phyloP scores from a whole-genome alignment of 306 rosid genomes.

The Gastrolobium villosum region DNA sequence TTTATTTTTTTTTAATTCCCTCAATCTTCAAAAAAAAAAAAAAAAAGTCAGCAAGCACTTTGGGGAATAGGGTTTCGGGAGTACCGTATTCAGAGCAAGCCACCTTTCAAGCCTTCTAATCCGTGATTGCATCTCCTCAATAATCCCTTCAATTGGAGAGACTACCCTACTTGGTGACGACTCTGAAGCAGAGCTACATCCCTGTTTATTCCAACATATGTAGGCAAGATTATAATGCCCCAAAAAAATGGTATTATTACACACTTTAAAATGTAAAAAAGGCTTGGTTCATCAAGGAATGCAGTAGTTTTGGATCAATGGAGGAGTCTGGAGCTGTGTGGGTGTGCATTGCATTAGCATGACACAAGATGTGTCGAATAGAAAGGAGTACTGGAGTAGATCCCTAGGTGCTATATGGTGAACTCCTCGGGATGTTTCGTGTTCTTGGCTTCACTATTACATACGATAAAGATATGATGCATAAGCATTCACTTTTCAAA shows the following conservation, averaged over 20 bases:
- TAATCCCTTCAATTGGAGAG: slow-evolving; percentile 74
- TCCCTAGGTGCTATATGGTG: not conserved
- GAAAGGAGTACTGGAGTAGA: slow-evolving; percentile 2
- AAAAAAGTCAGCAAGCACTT: slow-evolving; percentile 10
- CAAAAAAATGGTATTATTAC: not conserved
- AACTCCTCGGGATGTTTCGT: not conserved
- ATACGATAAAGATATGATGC: not conserved
- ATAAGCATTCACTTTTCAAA: not conserved
- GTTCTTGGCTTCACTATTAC: not conserved
- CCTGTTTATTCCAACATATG: slow-evolving; percentile 63
- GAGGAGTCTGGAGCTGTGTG: not conserved
- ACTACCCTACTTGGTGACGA: slow-evolving; percentile 77
- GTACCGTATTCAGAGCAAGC: slow-evolving; percentile 95
- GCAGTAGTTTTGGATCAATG: slow-evolving; percentile 24
- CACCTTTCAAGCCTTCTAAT: slow-evolving; percentile 93
- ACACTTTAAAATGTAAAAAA: slow-evolving; percentile 22
- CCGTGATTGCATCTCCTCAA: slow-evolving; percentile 96
- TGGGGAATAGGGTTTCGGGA: slow-evolving; percentile 11
- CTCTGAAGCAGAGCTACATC: slow-evolving; percentile 84
- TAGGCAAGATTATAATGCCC: slow-evolving; percentile 41
- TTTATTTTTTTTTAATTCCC: too few relatives aligned
- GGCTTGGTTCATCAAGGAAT: not conserved
- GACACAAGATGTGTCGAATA: not conserved
- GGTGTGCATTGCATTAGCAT: slow-evolving; percentile 21
- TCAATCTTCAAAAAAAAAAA: too few relatives aligned